These are phyloP conservation scores for Populus simonii DNA, from an alignment of 345 rosid genomes.

Conservation along the genomic window DNA sequence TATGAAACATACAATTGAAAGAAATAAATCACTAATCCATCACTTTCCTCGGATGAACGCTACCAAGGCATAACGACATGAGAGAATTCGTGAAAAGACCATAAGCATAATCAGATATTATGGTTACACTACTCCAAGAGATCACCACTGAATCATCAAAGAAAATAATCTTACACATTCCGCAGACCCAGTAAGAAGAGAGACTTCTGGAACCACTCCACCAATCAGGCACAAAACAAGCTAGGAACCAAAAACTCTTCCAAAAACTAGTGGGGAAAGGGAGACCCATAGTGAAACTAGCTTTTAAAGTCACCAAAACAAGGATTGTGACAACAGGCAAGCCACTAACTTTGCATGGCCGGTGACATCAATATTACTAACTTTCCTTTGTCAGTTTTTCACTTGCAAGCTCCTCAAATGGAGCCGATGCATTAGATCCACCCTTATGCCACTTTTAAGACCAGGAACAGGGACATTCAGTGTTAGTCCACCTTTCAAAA, in stretches of 20 bases:
- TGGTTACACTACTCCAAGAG: background rate
- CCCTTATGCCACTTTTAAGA: background rate
- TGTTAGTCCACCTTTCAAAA: background rate
- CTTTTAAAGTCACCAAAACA: constrained; percentile 1
- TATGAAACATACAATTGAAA: background rate
- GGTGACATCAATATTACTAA: constrained; percentile 10
- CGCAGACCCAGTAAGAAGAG: background rate
- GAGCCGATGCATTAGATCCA: background rate
- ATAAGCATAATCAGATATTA: background rate
- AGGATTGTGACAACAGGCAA: background rate
- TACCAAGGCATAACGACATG: background rate
- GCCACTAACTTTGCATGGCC: constrained; percentile 16
- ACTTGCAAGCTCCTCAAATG: constrained; percentile 1
- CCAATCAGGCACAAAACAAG: background rate
- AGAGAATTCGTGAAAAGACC: background rate
- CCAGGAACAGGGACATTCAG: background rate
- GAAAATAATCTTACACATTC: background rate
- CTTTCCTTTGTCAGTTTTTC: background rate
- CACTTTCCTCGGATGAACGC: background rate
- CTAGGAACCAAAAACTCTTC: background rate
- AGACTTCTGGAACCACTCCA: background rate
- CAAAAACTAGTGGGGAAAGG: background rate
- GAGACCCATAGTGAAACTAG: constrained; percentile 3
- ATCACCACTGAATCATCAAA: background rate
- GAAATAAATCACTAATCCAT: background rate